phyloP scores from a whole-genome alignment of 768 basidiomycete species.

The Lyophyllum atratum region DNA sequence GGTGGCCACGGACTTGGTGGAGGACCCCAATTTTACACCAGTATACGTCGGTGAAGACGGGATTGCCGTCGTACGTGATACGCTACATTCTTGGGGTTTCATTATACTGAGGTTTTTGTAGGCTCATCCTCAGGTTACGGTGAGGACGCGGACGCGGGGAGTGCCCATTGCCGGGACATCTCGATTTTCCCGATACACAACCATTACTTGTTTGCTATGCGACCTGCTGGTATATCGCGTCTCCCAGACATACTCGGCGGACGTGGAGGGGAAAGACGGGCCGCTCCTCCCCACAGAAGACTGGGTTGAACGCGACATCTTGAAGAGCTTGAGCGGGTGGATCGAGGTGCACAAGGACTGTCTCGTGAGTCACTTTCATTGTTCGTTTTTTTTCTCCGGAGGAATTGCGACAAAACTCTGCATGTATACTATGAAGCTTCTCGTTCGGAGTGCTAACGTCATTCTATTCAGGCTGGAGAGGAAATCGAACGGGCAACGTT shows the following conservation, averaged over 20 bases:
- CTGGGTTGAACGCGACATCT: slow-evolving; percentile 73
- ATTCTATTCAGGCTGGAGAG: slow-evolving; percentile 36
- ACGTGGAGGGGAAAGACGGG: slow-evolving; percentile 62
- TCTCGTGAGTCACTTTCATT: slow-evolving; percentile 53
- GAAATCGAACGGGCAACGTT: slow-evolving; percentile 35
- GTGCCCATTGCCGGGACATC: slow-evolving; percentile 43
- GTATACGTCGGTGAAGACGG: slow-evolving; percentile 71
- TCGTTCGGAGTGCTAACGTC: slow-evolving; percentile 8
- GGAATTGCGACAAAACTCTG: too few relatives aligned
- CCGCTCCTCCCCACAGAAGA: slow-evolving; percentile 71
- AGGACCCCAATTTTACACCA: slow-evolving; percentile 46
- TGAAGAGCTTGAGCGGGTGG: slow-evolving; percentile 72
- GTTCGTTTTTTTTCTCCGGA: slow-evolving; percentile 9
- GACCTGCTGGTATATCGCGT: slow-evolving; percentile 69
- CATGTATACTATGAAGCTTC: background rate
- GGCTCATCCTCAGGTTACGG: slow-evolving; percentile 71
- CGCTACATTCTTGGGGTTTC: slow-evolving; percentile 4
- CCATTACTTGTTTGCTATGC: slow-evolving; percentile 72
- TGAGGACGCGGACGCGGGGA: slow-evolving; percentile 57
- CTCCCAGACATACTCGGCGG: slow-evolving; percentile 55
- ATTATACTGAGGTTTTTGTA: slow-evolving; percentile 27
- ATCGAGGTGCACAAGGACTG: slow-evolving; percentile 68
- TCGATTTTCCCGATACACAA: slow-evolving; percentile 58
- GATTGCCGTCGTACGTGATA: slow-evolving; percentile 57
- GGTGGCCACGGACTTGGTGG: slow-evolving; percentile 30